phyloP scores from a whole-genome alignment of 2,329 filamentous ascomycete species.

The Beauveria brongniartii region DNA sequence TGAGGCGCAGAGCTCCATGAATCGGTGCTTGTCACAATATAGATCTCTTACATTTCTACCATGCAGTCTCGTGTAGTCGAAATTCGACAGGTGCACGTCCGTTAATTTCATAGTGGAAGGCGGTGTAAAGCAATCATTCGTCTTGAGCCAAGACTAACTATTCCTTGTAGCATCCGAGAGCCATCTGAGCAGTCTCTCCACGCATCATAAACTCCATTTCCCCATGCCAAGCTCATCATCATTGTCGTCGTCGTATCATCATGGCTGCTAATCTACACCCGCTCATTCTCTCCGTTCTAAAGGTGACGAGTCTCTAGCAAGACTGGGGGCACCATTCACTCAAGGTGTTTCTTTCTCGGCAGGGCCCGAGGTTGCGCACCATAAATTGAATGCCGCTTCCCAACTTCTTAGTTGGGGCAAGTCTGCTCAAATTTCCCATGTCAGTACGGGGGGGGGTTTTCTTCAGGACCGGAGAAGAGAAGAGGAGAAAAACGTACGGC shows the following conservation, averaged over 20 bases:
- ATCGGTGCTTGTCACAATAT: constrained; percentile 4
- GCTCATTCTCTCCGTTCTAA: no score
- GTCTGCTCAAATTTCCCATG: background rate
- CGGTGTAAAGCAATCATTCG: background rate
- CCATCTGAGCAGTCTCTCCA: background rate
- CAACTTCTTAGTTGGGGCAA: constrained; percentile 15
- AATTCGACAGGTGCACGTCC: background rate
- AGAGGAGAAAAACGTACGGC: constrained; percentile 35
- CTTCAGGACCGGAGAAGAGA: background rate
- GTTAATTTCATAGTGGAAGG: background rate
- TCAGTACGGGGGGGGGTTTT: background rate
- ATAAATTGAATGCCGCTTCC: background rate
- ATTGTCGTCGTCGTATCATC: background rate
- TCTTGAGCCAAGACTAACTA: background rate
- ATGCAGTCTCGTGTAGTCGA: background rate
- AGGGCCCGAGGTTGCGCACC: background rate
- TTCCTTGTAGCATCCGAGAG: background rate
- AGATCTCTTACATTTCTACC: constrained; percentile 11
- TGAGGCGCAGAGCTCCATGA: background rate
- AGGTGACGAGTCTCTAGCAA: background rate
- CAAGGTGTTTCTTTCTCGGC: no score
- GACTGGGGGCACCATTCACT: background rate
- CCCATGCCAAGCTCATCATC: background rate
- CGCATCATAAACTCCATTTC: background rate
- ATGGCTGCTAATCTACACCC: background rate